Base-by-base conservation (phyloP, 2,329 filamentous ascomycete species). In the Trichoderma guizhouense region DNA sequence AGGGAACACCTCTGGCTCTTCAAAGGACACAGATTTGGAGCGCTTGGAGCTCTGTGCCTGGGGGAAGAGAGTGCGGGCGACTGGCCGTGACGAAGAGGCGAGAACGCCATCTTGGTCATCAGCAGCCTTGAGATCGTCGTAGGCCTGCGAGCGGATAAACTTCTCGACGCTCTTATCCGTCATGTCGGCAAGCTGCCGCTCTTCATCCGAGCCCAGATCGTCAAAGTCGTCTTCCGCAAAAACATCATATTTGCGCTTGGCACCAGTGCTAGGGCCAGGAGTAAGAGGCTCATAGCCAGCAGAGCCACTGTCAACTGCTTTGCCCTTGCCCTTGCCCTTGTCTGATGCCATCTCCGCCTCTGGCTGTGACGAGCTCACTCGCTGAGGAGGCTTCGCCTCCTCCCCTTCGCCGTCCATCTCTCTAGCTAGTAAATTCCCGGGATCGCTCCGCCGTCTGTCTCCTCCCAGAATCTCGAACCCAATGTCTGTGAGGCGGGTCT, bases 161-260 rank as follows among this genome's bases (percentile, higher is more conserved):
- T 76, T 79, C 53, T 78, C 77, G 14, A 77, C 79, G 71, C 79
- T 83, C 51, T 76, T 75, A 63, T 84, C 82, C 5, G 80, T 76
- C 24, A 82, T 76, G n/a, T 73, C 76, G 24, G 75, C 78, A 72
- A 85, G 76, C 71, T 83, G 75, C 30, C 78, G 75, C 73, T 83
- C 83, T 55, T 81, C 81, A n/a, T 84, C 82, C 8, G 82, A 81
- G 18, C 77, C 79, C 5, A 82, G 39, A 15, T 82, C 82, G 34
- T 76, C 78, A 21, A 81, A 78, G 1, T 79, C 78, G 43, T 77
- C 78, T 3, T 78, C 76, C n/a, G 67, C 73, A 60, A 77, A 74
- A 7, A 68, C 73, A 34, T 75, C 73, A 5, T 79, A 74, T 76
- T 79, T 79, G 43, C 79, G 75, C 73, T 81, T 83, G 74, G 72